Evolutionary conservation across 257 asterid species (phyloP), one percentile per base, ranked within the genome.

Genomic region (Jacaranda mimosifolia): DNA sequence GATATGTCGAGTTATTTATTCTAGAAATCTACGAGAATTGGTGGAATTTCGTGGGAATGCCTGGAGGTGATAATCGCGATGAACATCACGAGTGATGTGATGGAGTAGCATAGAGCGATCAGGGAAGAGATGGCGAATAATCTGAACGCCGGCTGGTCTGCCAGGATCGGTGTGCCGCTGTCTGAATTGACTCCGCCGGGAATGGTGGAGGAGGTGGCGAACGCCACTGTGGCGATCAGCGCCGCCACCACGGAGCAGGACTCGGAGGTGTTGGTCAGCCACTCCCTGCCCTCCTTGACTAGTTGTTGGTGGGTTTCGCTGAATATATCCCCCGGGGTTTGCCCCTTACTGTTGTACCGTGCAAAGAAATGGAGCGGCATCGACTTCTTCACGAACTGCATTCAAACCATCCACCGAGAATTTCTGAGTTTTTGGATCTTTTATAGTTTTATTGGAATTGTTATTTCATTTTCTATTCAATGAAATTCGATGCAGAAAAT

Each of bases 161-260:
- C 77, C 0, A 82, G 79, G 57, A 38, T 5, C 8, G 90, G 90
- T 19, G 3, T 55, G 46, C 88, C 87, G 7, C 49, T 65, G 0
- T 46, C 4, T 4, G 84, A 68, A 19, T 82, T 11, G 15, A 68
- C 56, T 14, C 91, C 88, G 1, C 91, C 91, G 3, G 87, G 91
- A 35, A 84, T 51, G n/a, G 88, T 45, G 71, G 86, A 5, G 11
- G 86, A 78, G 48, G 88, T 82, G 52, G 91, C 88, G 13, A 86
- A 86, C 8, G 91, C 91, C 6, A 86, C 91, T 1, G 88, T 82
- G 15, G 91, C 88, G 38, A 84, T 86, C 21, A 86, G 88, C 21
- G 88, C 87, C 45, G 88, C 91, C 35, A 86, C 82, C 2, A 84
- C 59, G 15, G 91, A 86, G 84, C 86, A 86, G 26, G 91, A 84